These are phyloP conservation scores for Thielaviopsis cerberus DNA, from an alignment of 2,329 filamentous ascomycete genomes.

Conservation along the genomic window DNA sequence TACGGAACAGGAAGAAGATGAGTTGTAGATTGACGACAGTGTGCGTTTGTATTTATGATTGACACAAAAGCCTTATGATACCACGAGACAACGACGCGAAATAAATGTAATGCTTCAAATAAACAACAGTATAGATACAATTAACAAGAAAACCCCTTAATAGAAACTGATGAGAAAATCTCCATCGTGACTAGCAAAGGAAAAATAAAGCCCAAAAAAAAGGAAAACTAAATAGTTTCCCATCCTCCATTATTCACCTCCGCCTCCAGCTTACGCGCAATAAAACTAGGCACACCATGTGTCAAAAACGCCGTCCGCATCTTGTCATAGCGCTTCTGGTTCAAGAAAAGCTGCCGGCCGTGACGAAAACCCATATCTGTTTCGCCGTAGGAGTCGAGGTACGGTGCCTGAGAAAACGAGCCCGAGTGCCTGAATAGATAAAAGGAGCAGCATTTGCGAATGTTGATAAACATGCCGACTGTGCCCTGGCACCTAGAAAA, in stretches of 20 bases:
- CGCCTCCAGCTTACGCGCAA: conserved; percentile 75
- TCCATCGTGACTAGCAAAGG: too few relatives aligned
- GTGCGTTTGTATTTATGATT: background rate
- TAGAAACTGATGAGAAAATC: background rate
- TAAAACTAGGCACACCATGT: conserved; percentile 73
- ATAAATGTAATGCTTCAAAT: too few relatives aligned
- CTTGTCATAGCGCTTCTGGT: conserved; percentile 83
- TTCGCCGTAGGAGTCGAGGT: conserved; percentile 91
- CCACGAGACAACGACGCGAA: background rate
- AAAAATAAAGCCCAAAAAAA: background rate
- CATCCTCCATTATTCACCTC: conserved; percentile 96
- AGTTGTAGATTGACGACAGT: background rate
- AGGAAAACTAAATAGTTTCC: conserved; percentile 48
- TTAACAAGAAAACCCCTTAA: background rate
- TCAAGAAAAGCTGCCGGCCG: conserved; percentile 75
- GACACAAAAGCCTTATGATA: background rate
- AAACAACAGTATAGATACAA: background rate
- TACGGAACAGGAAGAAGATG: background rate
- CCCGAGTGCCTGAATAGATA: conserved; percentile 70
- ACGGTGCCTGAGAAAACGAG: conserved; percentile 72
- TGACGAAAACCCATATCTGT: conserved; percentile 78
- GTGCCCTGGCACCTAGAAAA: conserved; percentile 59
- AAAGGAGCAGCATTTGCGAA: conserved; percentile 83
- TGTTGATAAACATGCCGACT: conserved; percentile 87
- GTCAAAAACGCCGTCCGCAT: conserved; percentile 72